These are phyloP conservation scores for Phytophthora cryptogea DNA, from an alignment of 352 stramenopile species.

Conservation along the genomic window DNA sequence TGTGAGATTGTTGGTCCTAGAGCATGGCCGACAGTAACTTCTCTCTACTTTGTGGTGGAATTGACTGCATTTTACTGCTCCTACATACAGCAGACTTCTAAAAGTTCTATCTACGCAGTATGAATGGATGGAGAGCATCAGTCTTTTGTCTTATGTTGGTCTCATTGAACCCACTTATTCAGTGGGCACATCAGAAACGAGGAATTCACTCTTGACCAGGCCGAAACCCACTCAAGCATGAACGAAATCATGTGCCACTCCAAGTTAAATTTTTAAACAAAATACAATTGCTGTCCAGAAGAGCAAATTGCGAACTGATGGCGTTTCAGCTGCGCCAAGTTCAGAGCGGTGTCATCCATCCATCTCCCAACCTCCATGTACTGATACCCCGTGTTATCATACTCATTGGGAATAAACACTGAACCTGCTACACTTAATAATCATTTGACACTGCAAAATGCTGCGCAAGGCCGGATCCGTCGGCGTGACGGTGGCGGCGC, in stretches of 20 bases:
- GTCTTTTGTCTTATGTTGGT: constrained; percentile 83
- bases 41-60: too few relatives aligned
- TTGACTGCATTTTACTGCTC: neutral
- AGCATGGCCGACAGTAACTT: too few relatives aligned
- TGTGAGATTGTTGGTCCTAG: too few relatives aligned
- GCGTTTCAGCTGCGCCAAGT: neutral
- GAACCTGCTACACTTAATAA: constrained; percentile 11
- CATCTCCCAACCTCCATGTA: constrained; percentile 12
- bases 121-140: constrained; percentile 57
- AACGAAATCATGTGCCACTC: constrained; percentile 77
- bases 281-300: neutral
- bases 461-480: constrained; percentile 17
- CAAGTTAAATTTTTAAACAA: neutral
- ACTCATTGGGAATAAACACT: too few relatives aligned
- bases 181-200: constrained; percentile 90
- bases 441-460: constrained; percentile 17
- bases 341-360: constrained; percentile 19
- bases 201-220: constrained; percentile 86
- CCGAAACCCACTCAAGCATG: constrained; percentile 48
- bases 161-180: constrained; percentile 87
- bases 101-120: neutral
- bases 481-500: constrained; percentile 25
- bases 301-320: constrained; percentile 24
- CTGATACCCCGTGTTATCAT: constrained; percentile 16
- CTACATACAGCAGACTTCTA: neutral